phyloP scores from a whole-genome alignment of 1,284 basidiomycete species.

The Cryptococcus sp. region DNA sequence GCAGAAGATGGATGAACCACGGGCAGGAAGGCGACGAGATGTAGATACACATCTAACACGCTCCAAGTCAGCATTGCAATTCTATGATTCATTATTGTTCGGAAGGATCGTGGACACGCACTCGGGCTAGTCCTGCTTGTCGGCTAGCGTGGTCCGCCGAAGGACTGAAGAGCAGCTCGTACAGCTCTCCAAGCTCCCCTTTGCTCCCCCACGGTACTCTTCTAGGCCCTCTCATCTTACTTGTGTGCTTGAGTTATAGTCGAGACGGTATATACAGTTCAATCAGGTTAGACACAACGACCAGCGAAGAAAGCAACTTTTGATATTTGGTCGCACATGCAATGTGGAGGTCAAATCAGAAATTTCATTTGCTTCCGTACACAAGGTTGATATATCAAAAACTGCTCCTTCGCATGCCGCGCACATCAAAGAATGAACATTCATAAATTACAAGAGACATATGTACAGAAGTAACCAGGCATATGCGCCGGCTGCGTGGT shows the following conservation, averaged over 20 bases:
- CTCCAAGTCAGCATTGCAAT: not conserved
- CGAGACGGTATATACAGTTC: not conserved
- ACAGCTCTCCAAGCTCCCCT: conserved; percentile 76
- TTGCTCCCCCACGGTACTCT: conserved; percentile 79
- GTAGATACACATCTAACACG: conserved; percentile 64
- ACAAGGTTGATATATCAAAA: not conserved
- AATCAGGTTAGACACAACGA: not conserved
- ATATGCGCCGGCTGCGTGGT: too few relatives aligned
- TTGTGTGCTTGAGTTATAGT: not conserved
- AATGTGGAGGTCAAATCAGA: not conserved
- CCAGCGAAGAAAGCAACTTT: not conserved
- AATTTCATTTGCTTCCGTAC: not conserved
- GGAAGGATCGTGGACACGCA: conserved; percentile 51
- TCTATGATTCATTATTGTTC: not conserved
- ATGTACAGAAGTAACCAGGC: too few relatives aligned
- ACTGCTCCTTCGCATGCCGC: not conserved
- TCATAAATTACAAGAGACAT: too few relatives aligned
- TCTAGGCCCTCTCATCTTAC: conserved; percentile 73
- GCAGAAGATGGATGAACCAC: conserved; percentile 59
- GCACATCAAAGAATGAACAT: not conserved
- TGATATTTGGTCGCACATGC: not conserved
- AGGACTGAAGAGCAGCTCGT: conserved; percentile 74
- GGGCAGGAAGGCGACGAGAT: conserved; percentile 70
- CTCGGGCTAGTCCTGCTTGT: conserved; percentile 68
- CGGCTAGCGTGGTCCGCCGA: conserved; percentile 64